Base-by-base conservation (phyloP, 495 filamentous ascomycete species). In the Talaromyces wortmannii region DNA sequence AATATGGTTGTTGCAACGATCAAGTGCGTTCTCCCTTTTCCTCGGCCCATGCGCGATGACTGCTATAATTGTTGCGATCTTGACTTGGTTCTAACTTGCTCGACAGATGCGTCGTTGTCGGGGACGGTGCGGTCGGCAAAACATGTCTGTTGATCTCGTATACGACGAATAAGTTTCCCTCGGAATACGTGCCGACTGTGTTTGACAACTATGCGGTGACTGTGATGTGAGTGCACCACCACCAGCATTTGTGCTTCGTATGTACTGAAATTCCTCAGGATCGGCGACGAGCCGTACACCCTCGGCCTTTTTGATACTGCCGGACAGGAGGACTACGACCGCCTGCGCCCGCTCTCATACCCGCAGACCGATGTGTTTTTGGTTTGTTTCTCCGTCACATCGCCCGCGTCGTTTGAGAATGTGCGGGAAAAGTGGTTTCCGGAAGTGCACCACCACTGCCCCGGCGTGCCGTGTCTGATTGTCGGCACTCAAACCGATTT, bases 201-300 rank as follows among this genome's bases (percentile, higher is more conserved):
- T 98, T 98, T 71, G 94, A 98, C 70, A 98, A 98, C 75, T 98
- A 98, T 85, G 94, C 94, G 15, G 94, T 98, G 66, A 98, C 94
- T 45, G 92, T 97, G 53, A 97, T 97, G 92, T 97, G 81, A 85
- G 92, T 88, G 44, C 11, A 36, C 8, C 8, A 40, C 36, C 13
- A 40, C 8, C 36, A 12, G 12, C 33, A n/a, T n/a, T n/a, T n/a
- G n/a, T n/a, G n/a, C n/a, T n/a, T n/a, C n/a, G n/a, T n/a, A n/a
- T n/a, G n/a, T n/a, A n/a, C n/a, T n/a, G n/a, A n/a, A n/a, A n/a
- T n/a, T n/a, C n/a, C n/a, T n/a, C n/a, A 98, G 94, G 94, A 98
- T 98, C 69, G 94, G 94, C 55, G 94, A 98, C 72, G 94, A 98
- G 72, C 94, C 94, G 23, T 97, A 98, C 66, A 98, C 94, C 8